Conservation (phyloP, 1,284 basidiomycete species). For the Microbotryomycetes sp. region DNA sequence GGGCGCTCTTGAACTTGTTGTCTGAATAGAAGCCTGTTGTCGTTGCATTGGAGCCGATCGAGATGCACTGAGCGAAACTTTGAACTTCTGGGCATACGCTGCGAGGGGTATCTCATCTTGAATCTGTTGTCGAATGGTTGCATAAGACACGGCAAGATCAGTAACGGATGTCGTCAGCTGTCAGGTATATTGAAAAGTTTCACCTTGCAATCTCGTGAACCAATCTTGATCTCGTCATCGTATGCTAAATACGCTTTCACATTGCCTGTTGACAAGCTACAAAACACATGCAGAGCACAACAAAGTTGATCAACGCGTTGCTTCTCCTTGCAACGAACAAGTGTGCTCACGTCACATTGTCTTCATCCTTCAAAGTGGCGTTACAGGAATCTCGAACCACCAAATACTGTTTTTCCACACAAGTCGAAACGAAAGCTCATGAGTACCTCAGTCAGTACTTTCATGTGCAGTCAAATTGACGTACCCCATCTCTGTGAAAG, state of each 20-base stretch:
- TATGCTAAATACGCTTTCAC: constrained; percentile 40
- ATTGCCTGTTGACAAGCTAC: constrained; percentile 6
- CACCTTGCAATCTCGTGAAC: constrained; percentile 5
- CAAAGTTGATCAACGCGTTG: neutral
- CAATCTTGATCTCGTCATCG: constrained; percentile 51
- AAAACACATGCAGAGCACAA: no score
- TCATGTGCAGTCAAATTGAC: no score
- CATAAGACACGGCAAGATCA: no score
- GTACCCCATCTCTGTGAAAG: constrained; percentile 38
- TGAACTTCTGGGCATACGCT: constrained; percentile 2
- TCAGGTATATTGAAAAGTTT: neutral
- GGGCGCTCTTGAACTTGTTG: constrained; percentile 3
- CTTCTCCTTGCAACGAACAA: constrained; percentile 1
- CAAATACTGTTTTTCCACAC: no score
- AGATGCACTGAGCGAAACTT: neutral
- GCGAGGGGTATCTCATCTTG: constrained; percentile 1
- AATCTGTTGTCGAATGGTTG: no score
- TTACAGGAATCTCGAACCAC: constrained; percentile 8
- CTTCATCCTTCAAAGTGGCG: constrained; percentile 56
- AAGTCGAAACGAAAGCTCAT: no score
- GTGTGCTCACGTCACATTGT: constrained; percentile 54
- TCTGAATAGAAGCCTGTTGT: neutral
- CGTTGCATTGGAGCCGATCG: neutral
- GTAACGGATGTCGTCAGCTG: no score
- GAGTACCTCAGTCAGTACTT: no score